These are phyloP conservation scores for Ascocoryne sarcoides DNA, from an alignment of 2,329 filamentous ascomycete genomes.

Conservation along the genomic window DNA sequence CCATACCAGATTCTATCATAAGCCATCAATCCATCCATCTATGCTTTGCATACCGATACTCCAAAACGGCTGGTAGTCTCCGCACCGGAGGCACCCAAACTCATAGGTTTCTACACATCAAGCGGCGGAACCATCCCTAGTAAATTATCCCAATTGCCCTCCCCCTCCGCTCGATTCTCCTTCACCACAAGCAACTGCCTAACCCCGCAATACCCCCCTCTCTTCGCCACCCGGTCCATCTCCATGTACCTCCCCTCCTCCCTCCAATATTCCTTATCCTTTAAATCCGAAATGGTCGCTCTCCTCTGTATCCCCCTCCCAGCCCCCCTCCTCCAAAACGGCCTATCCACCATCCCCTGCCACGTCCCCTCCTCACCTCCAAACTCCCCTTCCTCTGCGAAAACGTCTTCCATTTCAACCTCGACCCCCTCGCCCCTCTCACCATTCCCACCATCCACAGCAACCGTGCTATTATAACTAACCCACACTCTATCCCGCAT, in stretches of 20 bases:
- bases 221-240: neutral
- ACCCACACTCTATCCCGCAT: constrained; percentile 44
- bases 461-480: neutral
- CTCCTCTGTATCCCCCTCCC: constrained; percentile 44
- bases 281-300: constrained; percentile 39
- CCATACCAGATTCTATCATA: too few species aligned
- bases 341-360: constrained; percentile 43
- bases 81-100: too few species aligned
- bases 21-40: too few species aligned
- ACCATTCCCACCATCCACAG: neutral
- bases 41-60: too few species aligned
- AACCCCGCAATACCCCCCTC: constrained; percentile 4
- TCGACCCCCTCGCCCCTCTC: neutral
- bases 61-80: too few species aligned
- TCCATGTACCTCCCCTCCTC: neutral
- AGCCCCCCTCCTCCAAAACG: constrained; percentile 53
- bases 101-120: constrained; percentile 1
- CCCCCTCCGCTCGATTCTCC: neutral
- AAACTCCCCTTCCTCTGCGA: neutral
- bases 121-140: constrained; percentile 2
- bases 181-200: constrained; percentile 3
- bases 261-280: neutral
- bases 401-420: too few species aligned
- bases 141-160: constrained; percentile 6
- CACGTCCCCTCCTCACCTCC: neutral